Evolutionary conservation across 768 basidiomycete genomes (phyloP), one percentile per base, ranked within the genome.

Genomic region (Wakefieldia striispora): DNA sequence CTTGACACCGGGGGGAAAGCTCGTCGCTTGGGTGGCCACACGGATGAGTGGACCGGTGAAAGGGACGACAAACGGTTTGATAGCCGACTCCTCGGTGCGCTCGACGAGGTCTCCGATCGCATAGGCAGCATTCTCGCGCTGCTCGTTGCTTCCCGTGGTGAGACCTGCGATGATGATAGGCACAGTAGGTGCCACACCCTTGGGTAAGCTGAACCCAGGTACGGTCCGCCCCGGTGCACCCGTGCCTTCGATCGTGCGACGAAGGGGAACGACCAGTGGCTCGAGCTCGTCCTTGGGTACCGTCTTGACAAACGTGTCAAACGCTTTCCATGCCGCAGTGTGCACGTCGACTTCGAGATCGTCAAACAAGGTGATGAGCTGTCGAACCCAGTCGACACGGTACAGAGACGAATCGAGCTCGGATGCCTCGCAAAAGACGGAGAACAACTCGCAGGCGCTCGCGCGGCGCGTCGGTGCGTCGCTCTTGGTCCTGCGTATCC

Each of bases 61-160:
- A n/a, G 91, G 88, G 13, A 97, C 92, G 53, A 95, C 93, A 69
- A 88, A 97, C 0, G 94, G 89, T 68, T 95, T 97, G 79, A 98
- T 89, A 0, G 93, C 84, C 16, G 68, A 69, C 61, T 85, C 82
- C 16, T 86, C 80, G 1, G 95, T 97, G 24, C 84, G 80, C 65
- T 94, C 88, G 27, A 97, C 91, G 33, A 99, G 81, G 58, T 97
- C 95, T 17, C 91, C 88, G 52, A 98, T 95, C 24, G 91, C 94
- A 59, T 92, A 91, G 0, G 95, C 93, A 0, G 95, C 95, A 57
- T 95, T 88, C 68, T 98, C 97, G 24, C 8, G 78, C 61, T 93
- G 92, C 51, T 97, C 95, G 68, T 95, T 95, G 66, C 82, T 97
- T 31, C 95, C 95, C 3, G 86, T 89, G 0, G 94, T 92, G 31